Conservation (phyloP, 495 filamentous ascomycete genomes). For the Bacidia rubella region DNA sequence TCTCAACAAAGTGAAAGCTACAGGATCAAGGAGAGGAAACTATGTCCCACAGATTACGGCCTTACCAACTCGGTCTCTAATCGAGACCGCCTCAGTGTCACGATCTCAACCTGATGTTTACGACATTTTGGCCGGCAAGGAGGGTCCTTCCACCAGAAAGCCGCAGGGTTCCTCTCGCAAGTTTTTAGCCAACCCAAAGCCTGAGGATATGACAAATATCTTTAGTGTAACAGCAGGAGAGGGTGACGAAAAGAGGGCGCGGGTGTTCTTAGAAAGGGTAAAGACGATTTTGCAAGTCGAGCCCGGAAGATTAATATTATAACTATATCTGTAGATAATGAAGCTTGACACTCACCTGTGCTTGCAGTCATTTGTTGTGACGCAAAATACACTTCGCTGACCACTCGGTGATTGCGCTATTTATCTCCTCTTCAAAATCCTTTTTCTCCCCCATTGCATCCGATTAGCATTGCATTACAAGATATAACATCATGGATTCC, state of each 20-base stretch:
- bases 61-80: slow-evolving; percentile 27
- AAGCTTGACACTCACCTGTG: no score
- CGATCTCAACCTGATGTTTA: slow-evolving; percentile 47
- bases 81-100: slow-evolving; percentile 18
- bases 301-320: slow-evolving; percentile 61
- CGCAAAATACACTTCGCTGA: no score
- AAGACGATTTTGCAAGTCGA: slow-evolving; percentile 71
- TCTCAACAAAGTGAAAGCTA: slow-evolving; percentile 40
- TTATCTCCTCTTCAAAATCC: no score
- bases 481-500: slow-evolving; percentile 18
- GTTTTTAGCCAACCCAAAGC: background rate
- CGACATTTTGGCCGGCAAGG: slow-evolving; percentile 50
- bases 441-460: no score
- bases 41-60: slow-evolving; percentile 66
- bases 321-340: slow-evolving; percentile 15
- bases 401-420: no score
- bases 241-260: slow-evolving; percentile 66
- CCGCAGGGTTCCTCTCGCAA: slow-evolving; percentile 11
- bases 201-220: slow-evolving; percentile 46
- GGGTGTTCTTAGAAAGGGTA: slow-evolving; percentile 67
- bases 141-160: slow-evolving; percentile 16
- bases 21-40: slow-evolving; percentile 38
- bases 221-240: slow-evolving; percentile 66
- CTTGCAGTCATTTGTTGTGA: no score
- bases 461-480: no score